These are phyloP conservation scores for Colletotrichum filicis DNA, from an alignment of 2,329 filamentous ascomycete species.

Conservation along the genomic window DNA sequence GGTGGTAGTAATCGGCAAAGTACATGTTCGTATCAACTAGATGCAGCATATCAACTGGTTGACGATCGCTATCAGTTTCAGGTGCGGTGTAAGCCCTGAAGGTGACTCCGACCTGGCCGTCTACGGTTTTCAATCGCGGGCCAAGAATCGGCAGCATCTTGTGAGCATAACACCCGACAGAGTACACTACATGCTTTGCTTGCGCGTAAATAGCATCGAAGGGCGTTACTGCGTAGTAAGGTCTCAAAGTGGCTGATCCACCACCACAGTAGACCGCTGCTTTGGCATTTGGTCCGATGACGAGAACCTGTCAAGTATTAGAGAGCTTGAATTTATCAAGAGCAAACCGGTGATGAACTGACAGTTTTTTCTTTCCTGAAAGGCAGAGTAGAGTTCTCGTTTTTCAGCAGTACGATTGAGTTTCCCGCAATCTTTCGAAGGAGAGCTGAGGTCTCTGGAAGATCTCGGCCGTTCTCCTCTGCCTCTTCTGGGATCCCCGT, in stretches of 20 bases:
- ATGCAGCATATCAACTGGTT: conserved; percentile 30
- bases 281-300: conserved; percentile 67
- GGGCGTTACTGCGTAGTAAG: conserved; percentile 45
- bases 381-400: conserved; percentile 67
- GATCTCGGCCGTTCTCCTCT: conserved; percentile 50
- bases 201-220: conserved; percentile 43
- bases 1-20: conserved; percentile 40
- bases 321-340: not conserved
- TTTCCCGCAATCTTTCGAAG: conserved; percentile 65
- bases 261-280: conserved; percentile 44
- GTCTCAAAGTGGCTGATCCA: conserved; percentile 43
- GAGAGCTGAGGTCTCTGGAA: conserved; percentile 43
- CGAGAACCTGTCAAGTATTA: not conserved
- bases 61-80: conserved; percentile 4
- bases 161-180: conserved; percentile 41
- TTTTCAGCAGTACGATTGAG: conserved; percentile 75
- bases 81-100: conserved; percentile 40
- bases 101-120: conserved; percentile 35
- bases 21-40: conserved; percentile 37
- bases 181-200: conserved; percentile 36
- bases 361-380: conserved; percentile 46
- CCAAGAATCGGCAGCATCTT: conserved; percentile 45
- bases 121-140: conserved; percentile 28
- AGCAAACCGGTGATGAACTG: conserved; percentile 36
- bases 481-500: conserved; percentile 66